Evolutionary conservation across 495 filamentous ascomycete genomes (phyloP), one percentile per base, ranked within the genome.

Genomic region (Penicillium maclennaniae): DNA sequence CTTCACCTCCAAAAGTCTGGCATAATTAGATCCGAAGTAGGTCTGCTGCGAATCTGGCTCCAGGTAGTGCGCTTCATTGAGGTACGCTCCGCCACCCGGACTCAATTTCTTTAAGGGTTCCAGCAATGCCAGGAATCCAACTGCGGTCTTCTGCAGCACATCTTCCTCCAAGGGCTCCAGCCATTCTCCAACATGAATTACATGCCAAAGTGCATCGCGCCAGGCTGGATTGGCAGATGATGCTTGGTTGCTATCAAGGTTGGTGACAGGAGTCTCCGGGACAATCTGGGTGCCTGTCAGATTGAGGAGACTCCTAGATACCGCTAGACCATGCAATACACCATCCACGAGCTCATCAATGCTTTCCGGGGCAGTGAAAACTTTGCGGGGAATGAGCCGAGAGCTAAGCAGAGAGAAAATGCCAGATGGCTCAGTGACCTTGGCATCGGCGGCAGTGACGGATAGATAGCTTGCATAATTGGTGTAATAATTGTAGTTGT

Each of bases 111-210:
- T 58, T 36, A 62, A 45, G 14, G 55, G 60, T 6, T 59, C 56
- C 6, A 54, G 9, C 6, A 46, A 34, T 9, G 54, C n/a, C 37
- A 58, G 16, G 6, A 31, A 45, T 15, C 7, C 37, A 20, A 53
- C 16, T 4, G 92, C 92, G 47, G 91, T 87, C 69, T 92, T 81
- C 53, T 97, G 69, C 58, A 98, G 77, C 50, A 96, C 72, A 63
- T 97, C 92, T 67, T 97, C 97, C 71, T 90, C 82, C 61, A 97
- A 73, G 36, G 89, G 86, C 50, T 82, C 82, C 56, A 96, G 95
- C 61, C 81, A 67, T 58, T 78, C 69, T 48, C 61, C 56, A 16
- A 41, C 17, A 21, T 46, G 36, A 17, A 63, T 44, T 3, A 51
- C 49, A 48, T 63, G 61, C 61, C 61, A 63, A 4, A 63, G 57